These are phyloP conservation scores for Fusarium longipes DNA, from an alignment of 2,329 filamentous ascomycete species.

Conservation along the genomic window DNA sequence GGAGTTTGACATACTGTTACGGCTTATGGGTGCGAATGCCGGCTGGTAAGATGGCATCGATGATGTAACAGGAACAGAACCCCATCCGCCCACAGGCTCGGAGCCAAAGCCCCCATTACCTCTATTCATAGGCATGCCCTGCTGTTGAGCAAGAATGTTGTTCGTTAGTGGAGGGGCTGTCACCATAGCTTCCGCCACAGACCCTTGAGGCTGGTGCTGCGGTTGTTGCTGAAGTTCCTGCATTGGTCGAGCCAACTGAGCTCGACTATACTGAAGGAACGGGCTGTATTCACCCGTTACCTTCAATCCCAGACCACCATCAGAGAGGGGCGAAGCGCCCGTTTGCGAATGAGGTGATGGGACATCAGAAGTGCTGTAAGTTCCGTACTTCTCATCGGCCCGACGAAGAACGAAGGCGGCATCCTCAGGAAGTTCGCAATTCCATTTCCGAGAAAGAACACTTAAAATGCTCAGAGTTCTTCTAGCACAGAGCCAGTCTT, in stretches of 20 bases:
- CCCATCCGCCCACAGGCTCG: slow-evolving; percentile 46
- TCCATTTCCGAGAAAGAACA: slow-evolving; percentile 89
- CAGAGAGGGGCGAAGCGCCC: slow-evolving; percentile 48
- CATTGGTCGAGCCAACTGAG: slow-evolving; percentile 40
- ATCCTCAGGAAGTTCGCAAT: slow-evolving; percentile 86
- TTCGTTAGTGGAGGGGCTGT: slow-evolving; percentile 27
- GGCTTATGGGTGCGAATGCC: slow-evolving; percentile 38
- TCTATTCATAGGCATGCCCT: slow-evolving; percentile 38
- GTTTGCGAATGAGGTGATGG: slow-evolving; percentile 62
- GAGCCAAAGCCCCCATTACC: slow-evolving; percentile 37
- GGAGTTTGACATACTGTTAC: slow-evolving; percentile 26
- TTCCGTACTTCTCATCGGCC: slow-evolving; percentile 83
- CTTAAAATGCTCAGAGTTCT: slow-evolving; percentile 87
- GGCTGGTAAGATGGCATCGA: slow-evolving; percentile 39
- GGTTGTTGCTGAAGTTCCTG: slow-evolving; percentile 32
- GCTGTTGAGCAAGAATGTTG: slow-evolving; percentile 27
- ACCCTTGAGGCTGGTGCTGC: slow-evolving; percentile 27
- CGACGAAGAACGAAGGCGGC: slow-evolving; percentile 79
- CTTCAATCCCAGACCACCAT: slow-evolving; percentile 42
- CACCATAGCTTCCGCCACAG: slow-evolving; percentile 26
- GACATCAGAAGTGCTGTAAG: slow-evolving; percentile 71
- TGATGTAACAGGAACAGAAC: slow-evolving; percentile 30
- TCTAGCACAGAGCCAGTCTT: slow-evolving; percentile 91
- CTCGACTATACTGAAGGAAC: slow-evolving; percentile 49
- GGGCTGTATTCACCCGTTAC: slow-evolving; percentile 51